Conservation (phyloP, 2,329 filamentous ascomycete genomes). For the Periglandula ipomoeae region DNA sequence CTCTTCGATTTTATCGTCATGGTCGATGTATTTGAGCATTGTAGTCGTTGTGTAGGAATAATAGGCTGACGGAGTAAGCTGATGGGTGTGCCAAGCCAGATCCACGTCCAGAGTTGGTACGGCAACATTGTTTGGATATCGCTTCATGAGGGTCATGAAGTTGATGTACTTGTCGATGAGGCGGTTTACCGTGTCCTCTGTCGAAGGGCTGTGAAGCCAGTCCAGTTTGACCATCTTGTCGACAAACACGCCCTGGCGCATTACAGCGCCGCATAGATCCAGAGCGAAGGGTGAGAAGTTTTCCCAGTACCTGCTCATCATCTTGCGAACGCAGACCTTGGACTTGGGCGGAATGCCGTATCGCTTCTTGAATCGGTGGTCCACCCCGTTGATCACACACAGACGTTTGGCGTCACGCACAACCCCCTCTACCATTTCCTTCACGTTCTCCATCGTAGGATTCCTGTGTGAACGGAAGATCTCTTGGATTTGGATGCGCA, state of each 20-base stretch:
- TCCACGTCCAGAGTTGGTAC: slow-evolving; percentile 71
- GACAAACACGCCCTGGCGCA: slow-evolving; percentile 56
- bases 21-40: slow-evolving; percentile 57
- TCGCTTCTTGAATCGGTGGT: slow-evolving; percentile 8
- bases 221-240: slow-evolving; percentile 70
- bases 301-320: slow-evolving; percentile 64
- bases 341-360: slow-evolving; percentile 19
- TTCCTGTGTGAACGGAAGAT: slow-evolving; percentile 26
- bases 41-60: slow-evolving; percentile 42
- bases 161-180: slow-evolving; percentile 56
- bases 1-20: slow-evolving; percentile 77
- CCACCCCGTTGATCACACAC: slow-evolving; percentile 27
- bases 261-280: slow-evolving; percentile 55
- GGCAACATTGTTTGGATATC: slow-evolving; percentile 34
- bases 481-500: slow-evolving; percentile 32
- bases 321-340: slow-evolving; percentile 45
- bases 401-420: slow-evolving; percentile 30
- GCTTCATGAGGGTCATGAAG: slow-evolving; percentile 52
- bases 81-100: slow-evolving; percentile 73
- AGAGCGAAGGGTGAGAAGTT: slow-evolving; percentile 57
- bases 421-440: slow-evolving; percentile 37
- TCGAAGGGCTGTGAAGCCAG: slow-evolving; percentile 66
- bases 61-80: slow-evolving; percentile 57
- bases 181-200: slow-evolving; percentile 52
- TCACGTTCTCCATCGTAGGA: slow-evolving; percentile 41